A percentile compares a stretch with the other conserved stretches of the same genome.
phyloP scores from a whole-genome alignment of 208 protist species.

The Strigomonas culicis region DNA sequence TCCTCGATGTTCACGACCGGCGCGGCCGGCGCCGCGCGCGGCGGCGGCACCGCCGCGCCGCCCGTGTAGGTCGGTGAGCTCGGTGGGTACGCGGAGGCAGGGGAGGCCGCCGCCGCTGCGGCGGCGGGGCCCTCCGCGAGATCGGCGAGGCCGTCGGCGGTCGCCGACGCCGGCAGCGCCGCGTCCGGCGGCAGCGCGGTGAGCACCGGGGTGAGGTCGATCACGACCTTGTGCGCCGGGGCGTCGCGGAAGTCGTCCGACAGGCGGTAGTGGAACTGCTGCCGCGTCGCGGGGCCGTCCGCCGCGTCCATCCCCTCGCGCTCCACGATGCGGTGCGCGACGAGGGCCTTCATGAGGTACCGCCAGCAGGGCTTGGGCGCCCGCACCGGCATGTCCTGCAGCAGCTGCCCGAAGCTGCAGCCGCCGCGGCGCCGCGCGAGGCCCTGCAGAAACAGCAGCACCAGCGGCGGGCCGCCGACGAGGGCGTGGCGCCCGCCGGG shows the following conservation, averaged over 20 bases:
- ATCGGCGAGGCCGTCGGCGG: constrained; percentile 11
- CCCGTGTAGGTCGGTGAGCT: too few species aligned
- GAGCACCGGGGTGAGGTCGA: constrained; percentile 40
- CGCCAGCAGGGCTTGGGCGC: constrained; percentile 48
- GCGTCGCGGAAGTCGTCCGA: constrained; percentile 25
- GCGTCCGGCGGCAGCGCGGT: constrained; percentile 35
- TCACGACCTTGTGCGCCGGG: constrained; percentile 29
- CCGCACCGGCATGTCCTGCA: constrained; percentile 31
- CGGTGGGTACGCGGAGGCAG: too few species aligned
- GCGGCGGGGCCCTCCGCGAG: too few species aligned
- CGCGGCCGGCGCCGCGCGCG: too few species aligned
- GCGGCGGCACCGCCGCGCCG: too few species aligned
- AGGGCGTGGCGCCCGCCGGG: background rate
- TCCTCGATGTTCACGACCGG: too few species aligned
- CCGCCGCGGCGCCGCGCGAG: constrained; percentile 22
- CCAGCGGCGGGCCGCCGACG: constrained; percentile 44
- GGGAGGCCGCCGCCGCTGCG: too few species aligned
- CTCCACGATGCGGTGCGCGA: constrained; percentile 43
- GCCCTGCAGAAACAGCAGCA: constrained; percentile 49
- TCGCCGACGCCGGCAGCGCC: constrained; percentile 14
- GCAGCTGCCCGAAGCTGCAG: constrained; percentile 45
- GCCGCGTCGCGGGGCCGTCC: background rate
- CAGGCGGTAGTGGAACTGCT: constrained; percentile 39
- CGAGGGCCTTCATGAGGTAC: constrained; percentile 40
- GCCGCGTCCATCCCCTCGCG: constrained; percentile 23